Conservation (phyloP, 1,284 basidiomycete species). For the Termitomyces sp. region DNA sequence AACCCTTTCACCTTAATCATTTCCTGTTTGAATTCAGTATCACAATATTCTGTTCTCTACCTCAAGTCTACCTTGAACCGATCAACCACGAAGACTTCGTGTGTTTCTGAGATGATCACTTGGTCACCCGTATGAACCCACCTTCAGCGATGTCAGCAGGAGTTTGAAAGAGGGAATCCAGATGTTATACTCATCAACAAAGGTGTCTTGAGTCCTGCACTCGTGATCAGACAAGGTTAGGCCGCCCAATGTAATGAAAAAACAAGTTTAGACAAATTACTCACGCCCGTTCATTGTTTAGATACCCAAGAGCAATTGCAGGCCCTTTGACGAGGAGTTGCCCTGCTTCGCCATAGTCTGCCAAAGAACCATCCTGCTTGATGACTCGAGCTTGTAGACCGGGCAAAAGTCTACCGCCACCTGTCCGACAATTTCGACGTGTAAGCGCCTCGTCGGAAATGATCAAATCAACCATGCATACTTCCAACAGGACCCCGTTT, state of each 20-base stretch:
- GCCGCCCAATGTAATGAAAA: neutral
- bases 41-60: neutral
- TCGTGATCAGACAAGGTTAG: neutral
- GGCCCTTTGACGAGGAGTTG: conserved; percentile 53
- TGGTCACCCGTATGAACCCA: conserved; percentile 66
- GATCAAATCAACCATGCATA: conserved; percentile 13
- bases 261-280: conserved; percentile 20
- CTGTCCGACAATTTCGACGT: conserved; percentile 13
- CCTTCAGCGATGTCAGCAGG: conserved; percentile 26
- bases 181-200: conserved; percentile 34
- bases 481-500: conserved; percentile 41
- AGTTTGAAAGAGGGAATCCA: neutral
- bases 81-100: conserved; percentile 57
- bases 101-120: conserved; percentile 43
- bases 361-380: conserved; percentile 49
- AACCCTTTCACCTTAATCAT: conserved; percentile 52
- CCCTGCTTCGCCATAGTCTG: conserved; percentile 47
- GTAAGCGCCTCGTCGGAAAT: neutral
- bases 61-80: conserved; percentile 48
- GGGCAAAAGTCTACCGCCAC: conserved; percentile 47
- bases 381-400: conserved; percentile 47
- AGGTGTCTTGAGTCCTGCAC: conserved; percentile 37
- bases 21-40: conserved; percentile 27
- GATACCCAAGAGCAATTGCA: conserved; percentile 48
- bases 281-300: conserved; percentile 51